phyloP scores from a whole-genome alignment of 164 flowering plant species.

The Piper longum region DNA sequence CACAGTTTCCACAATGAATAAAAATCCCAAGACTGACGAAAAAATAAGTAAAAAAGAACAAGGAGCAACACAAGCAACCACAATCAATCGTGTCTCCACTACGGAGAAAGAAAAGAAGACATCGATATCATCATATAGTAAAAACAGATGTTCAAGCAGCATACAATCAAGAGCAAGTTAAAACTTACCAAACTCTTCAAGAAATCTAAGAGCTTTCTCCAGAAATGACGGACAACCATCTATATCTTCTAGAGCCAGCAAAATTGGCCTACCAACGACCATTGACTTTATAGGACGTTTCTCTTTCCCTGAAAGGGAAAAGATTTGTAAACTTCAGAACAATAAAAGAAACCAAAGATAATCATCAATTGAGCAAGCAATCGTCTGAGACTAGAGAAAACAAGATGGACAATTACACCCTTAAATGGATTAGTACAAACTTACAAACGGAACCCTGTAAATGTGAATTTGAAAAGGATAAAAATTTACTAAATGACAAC shows the following conservation, averaged over 20 bases:
- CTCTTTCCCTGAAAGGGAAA: conserved; percentile 62
- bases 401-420: too few species aligned
- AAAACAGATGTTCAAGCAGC: not conserved
- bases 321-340: not conserved
- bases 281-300: conserved; percentile 79
- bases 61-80: too few species aligned
- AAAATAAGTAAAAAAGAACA: too few species aligned
- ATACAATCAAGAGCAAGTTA: conserved; percentile 4
- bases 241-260: conserved; percentile 98
- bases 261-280: conserved; percentile 95
- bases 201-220: conserved; percentile 92
- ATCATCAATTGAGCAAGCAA: too few species aligned
- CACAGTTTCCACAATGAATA: not conserved
- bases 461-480: too few species aligned
- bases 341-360: too few species aligned
- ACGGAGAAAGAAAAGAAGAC: too few species aligned
- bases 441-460: too few species aligned
- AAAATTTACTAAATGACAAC: too few species aligned
- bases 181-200: conserved; percentile 73
- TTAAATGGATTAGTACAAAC: too few species aligned
- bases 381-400: not conserved
- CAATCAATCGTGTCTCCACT: too few species aligned
- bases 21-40: not conserved
- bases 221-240: conserved; percentile 97
- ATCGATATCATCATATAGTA: too few species aligned